Percentiles rank a stretch among this genome's conserved stretches.
Evolutionary conservation across 371 early-diverging fungal species (phyloP).

Genomic region (Mucor piriformis): DNA sequence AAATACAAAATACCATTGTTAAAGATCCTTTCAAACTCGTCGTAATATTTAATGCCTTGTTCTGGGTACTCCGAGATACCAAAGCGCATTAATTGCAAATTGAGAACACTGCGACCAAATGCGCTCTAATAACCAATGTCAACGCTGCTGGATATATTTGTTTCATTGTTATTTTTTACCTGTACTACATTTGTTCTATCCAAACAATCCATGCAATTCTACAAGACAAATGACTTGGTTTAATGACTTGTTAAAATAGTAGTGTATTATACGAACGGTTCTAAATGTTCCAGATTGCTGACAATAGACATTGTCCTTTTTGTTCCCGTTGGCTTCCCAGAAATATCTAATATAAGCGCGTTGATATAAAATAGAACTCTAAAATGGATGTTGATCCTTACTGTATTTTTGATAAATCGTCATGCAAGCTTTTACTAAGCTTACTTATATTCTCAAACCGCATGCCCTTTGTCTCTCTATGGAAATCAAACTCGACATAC

Average conservation of each 20-base stretch:
- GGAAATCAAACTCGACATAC: slow-evolving; percentile 96
- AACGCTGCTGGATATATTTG: neutral
- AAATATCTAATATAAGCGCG: slow-evolving; percentile 52
- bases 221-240: neutral
- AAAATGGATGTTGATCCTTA: too few relatives aligned
- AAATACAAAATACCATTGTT: slow-evolving; percentile 47
- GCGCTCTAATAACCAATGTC: slow-evolving; percentile 62
- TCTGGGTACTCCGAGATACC: slow-evolving; percentile 69
- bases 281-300: slow-evolving; percentile 50
- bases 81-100: slow-evolving; percentile 68
- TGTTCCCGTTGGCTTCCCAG: slow-evolving; percentile 34
- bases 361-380: too few relatives aligned
- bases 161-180: slow-evolving; percentile 22
- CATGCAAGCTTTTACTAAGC: slow-evolving; percentile 42
- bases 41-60: slow-evolving; percentile 61
- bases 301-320: slow-evolving; percentile 28
- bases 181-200: slow-evolving; percentile 99
- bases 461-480: slow-evolving; percentile 64
- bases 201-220: slow-evolving; percentile 99
- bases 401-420: slow-evolving; percentile 50
- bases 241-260: too few relatives aligned
- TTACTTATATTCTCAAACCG: slow-evolving; percentile 57
- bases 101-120: slow-evolving; percentile 74
- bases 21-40: slow-evolving; percentile 62
- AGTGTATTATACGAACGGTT: too few relatives aligned